Percentiles rank a stretch among this genome's conserved stretches.
phyloP scores from a whole-genome alignment of 768 basidiomycete genomes.

The Suillus decipiens region DNA sequence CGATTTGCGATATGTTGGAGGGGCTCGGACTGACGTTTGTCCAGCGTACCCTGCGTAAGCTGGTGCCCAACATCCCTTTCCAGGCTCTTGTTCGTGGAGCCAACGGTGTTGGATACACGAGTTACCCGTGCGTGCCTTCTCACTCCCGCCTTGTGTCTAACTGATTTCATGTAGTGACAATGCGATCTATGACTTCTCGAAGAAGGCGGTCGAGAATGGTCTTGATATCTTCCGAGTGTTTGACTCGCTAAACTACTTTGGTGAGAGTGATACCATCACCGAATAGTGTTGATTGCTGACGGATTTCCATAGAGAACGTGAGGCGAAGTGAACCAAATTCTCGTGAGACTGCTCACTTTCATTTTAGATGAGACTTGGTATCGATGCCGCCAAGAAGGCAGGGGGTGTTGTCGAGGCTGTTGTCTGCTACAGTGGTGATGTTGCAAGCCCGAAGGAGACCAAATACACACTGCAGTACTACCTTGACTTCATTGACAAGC shows the following conservation, averaged over 20 bases:
- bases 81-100: slow-evolving; percentile 98
- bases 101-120: slow-evolving; percentile 98
- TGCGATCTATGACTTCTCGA: slow-evolving; percentile 99
- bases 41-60: slow-evolving; percentile 86
- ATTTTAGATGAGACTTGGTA: slow-evolving; percentile 89
- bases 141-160: neutral
- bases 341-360: slow-evolving; percentile 16
- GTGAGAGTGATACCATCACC: slow-evolving; percentile 46
- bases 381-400: slow-evolving; percentile 99
- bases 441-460: slow-evolving; percentile 89
- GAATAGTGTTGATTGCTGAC: neutral
- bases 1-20: slow-evolving; percentile 12
- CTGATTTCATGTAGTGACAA: slow-evolving; percentile 67
- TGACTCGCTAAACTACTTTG: slow-evolving; percentile 98
- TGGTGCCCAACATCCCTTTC: slow-evolving; percentile 98
- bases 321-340: slow-evolving; percentile 21
- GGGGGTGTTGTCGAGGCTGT: slow-evolving; percentile 98
- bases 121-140: slow-evolving; percentile 76
- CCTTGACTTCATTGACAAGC: slow-evolving; percentile 90
- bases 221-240: slow-evolving; percentile 99
- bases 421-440: slow-evolving; percentile 98
- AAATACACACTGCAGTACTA: slow-evolving; percentile 99
- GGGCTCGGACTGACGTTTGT: slow-evolving; percentile 18
- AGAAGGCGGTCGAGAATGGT: slow-evolving; percentile 99
- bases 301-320: slow-evolving; percentile 62